phyloP scores from a whole-genome alignment of 177 flowering plant species.

The Telopea speciosissima region DNA sequence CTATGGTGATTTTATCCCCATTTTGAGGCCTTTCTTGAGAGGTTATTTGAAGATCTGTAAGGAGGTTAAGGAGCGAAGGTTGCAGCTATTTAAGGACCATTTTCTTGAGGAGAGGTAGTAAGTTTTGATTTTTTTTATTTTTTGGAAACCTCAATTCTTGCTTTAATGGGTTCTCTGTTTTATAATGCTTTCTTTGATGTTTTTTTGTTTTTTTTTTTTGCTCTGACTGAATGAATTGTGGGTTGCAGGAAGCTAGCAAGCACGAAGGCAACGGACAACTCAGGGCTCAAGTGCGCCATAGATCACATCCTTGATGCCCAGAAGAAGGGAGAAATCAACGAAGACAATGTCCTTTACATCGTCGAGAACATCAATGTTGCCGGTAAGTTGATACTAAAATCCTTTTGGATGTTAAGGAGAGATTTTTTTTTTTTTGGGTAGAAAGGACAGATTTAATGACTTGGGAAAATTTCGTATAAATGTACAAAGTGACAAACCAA shows the following conservation, averaged over 20 bases:
- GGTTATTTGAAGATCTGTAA: neutral
- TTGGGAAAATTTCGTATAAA: too few species aligned
- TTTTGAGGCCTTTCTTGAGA: neutral
- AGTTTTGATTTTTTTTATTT: neutral
- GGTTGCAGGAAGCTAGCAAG: neutral
- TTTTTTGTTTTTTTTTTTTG: too few species aligned
- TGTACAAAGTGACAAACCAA: too few species aligned
- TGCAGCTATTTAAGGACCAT: neutral
- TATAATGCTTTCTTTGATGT: neutral
- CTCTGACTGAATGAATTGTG: neutral
- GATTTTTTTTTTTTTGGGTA: too few species aligned
- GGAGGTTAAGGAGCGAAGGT: neutral
- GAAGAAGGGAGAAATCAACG: neutral
- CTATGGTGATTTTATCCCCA: neutral
- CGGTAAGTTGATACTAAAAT: neutral
- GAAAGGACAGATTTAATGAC: too few species aligned
- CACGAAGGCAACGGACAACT: neutral
- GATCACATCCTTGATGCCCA: neutral
- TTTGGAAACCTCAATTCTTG: too few species aligned
- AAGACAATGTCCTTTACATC: neutral
- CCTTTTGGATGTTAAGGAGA: too few species aligned
- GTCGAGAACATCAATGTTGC: neutral
- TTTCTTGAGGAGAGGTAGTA: neutral
- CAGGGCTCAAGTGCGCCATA: neutral
- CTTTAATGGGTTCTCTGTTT: neutral